These are phyloP conservation scores for Vinca minor DNA, from an alignment of 257 asterid species.

Conservation along the genomic window DNA sequence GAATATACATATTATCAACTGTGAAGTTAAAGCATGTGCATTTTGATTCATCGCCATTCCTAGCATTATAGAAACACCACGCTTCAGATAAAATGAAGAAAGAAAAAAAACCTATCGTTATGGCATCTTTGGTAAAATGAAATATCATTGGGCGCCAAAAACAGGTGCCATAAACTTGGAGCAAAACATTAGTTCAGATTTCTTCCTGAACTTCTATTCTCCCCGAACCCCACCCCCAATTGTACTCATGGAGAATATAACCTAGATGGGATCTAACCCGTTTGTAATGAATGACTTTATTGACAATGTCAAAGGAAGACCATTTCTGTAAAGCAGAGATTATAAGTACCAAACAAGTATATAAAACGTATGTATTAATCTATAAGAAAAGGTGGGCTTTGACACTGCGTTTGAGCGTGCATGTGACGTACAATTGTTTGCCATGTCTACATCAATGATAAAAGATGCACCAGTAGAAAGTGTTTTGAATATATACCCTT, in stretches of 20 bases:
- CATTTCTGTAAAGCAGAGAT: background rate
- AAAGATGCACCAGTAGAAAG: too few species aligned
- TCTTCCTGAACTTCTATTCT: too few species aligned
- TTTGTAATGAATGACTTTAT: background rate
- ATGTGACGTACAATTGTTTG: too few species aligned
- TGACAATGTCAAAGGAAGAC: background rate
- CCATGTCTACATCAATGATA: too few species aligned
- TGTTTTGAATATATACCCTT: slow-evolving; percentile 73
- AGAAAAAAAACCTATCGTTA: background rate
- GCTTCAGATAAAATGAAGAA: background rate
- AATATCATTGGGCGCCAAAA: background rate
- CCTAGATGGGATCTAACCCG: background rate
- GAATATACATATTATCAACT: background rate
- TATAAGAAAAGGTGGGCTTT: too few species aligned
- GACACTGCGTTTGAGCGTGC: too few species aligned
- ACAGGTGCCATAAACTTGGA: background rate
- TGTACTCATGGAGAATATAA: too few species aligned
- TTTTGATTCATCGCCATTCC: background rate
- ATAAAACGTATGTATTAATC: background rate
- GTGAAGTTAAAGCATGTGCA: background rate
- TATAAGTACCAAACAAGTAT: background rate
- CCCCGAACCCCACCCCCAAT: too few species aligned
- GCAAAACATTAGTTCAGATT: background rate
- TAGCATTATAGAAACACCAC: too few species aligned
- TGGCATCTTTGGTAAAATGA: background rate